These are phyloP conservation scores for Actinomucor elegans DNA, from an alignment of 371 early-diverging fungal genomes.

Conservation along the genomic window DNA sequence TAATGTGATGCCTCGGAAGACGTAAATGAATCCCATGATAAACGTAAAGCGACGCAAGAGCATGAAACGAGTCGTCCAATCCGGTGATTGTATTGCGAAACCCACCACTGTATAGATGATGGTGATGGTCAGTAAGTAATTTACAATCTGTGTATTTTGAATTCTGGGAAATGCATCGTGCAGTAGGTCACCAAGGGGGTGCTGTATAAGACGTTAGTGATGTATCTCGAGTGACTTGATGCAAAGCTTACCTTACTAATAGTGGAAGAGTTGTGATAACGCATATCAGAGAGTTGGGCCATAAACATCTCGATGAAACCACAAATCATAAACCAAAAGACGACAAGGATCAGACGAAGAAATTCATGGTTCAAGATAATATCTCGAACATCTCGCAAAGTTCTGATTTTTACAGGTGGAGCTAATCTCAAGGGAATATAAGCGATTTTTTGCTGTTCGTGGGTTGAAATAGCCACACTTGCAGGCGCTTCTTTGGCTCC, in stretches of 20 bases:
- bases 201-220: slow-evolving; percentile 4
- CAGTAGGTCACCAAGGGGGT: slow-evolving; percentile 33
- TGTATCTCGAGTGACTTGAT: neutral
- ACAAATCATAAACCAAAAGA: slow-evolving; percentile 29
- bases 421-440: slow-evolving; percentile 25
- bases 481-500: slow-evolving; percentile 22
- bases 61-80: slow-evolving; percentile 52
- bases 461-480: slow-evolving; percentile 11
- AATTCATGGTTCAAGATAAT: slow-evolving; percentile 37
- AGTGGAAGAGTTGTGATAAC: slow-evolving; percentile 17
- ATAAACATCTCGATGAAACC: slow-evolving; percentile 38
- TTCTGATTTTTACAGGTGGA: slow-evolving; percentile 27
- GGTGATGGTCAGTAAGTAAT: slow-evolving; percentile 44
- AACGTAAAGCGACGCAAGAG: slow-evolving; percentile 61
- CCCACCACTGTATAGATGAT: slow-evolving; percentile 46
- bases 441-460: slow-evolving; percentile 27
- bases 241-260: slow-evolving; percentile 21
- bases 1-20: slow-evolving; percentile 62
- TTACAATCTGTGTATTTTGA: slow-evolving; percentile 38
- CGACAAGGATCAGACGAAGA: slow-evolving; percentile 20
- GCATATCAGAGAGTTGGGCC: slow-evolving; percentile 40
- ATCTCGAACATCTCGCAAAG: slow-evolving; percentile 19
- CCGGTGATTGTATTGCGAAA: slow-evolving; percentile 48
- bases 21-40: slow-evolving; percentile 58
- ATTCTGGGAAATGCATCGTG: slow-evolving; percentile 40